A percentile compares a stretch with the other conserved stretches of the same genome.
phyloP scores from a whole-genome alignment of 352 stramenopile genomes.

The Phytophthora sp. region DNA sequence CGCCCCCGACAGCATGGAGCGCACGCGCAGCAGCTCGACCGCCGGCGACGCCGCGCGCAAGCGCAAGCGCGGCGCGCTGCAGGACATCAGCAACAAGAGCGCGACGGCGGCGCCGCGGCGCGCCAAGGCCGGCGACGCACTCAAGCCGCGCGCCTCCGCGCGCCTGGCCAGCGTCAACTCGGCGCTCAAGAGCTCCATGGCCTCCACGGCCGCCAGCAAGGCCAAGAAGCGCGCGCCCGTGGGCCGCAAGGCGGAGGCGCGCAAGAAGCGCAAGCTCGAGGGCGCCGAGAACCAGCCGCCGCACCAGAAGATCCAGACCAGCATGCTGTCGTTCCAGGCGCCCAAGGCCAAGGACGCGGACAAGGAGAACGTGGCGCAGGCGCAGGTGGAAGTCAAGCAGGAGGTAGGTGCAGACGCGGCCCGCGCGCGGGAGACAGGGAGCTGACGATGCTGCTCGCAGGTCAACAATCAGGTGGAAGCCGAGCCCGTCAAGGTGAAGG shows the following conservation, averaged over 20 bases:
- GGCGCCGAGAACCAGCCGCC: conserved; percentile 37
- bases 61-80: conserved; percentile 75
- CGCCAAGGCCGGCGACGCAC: conserved; percentile 37
- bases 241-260: conserved; percentile 39
- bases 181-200: conserved; percentile 32
- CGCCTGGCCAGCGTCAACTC: conserved; percentile 31
- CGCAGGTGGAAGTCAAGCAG: conserved; percentile 1
- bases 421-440: neutral
- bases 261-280: conserved; percentile 56
- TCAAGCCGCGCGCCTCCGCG: conserved; percentile 8
- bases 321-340: conserved; percentile 71
- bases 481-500: neutral
- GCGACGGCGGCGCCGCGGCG: neutral
- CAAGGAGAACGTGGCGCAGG: conserved; percentile 24
- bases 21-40: conserved; percentile 15
- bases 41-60: conserved; percentile 54
- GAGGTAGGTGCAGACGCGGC: conserved; percentile 17
- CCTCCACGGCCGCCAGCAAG: conserved; percentile 22
- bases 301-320: conserved; percentile 71
- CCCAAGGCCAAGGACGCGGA: conserved; percentile 11
- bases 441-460: neutral
- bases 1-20: conserved; percentile 31
- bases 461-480: conserved; percentile 10
- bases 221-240: conserved; percentile 28
- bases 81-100: conserved; percentile 83